Evolutionary conservation across 106 monocot genomes (phyloP), one percentile per base, ranked within the genome.

Genomic region (Acanthochlamys bracteata): DNA sequence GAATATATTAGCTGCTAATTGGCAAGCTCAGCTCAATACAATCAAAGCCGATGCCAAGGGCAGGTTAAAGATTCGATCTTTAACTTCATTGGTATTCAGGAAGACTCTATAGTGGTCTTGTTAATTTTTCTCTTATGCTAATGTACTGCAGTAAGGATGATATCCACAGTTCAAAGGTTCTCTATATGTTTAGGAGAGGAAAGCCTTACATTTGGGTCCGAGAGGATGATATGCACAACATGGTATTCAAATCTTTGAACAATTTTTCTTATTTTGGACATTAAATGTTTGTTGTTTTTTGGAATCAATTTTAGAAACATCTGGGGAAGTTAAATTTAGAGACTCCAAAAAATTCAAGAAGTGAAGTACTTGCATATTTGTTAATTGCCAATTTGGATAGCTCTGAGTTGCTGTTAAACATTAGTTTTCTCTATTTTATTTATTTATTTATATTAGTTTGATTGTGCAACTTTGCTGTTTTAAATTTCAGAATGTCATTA

Each of bases 21-120:
- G 79, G 78, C 76, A 73, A 65, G 81, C 74, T 8, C 71, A 78
- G 22, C 71, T 85, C 45, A 66, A 85, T 54, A 85, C 85, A 12
- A 64, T 76, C 79, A 92, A 87, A 78, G 88, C 79, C 20, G 84
- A 92, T 41, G 70, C 84, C 22, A 79, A 74, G 57, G 92, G 88
- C 33, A 92, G 92, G 92, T 88, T 70, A 13, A 16, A 43, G 23
- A 22, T 24, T 20, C n/a, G n/a, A n/a, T n/a, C n/a, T n/a, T n/a
- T n/a, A n/a, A n/a, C n/a, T n/a, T n/a, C n/a, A n/a, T n/a, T n/a
- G n/a, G n/a, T n/a, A n/a, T n/a, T n/a, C n/a, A n/a, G n/a, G n/a
- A n/a, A n/a, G n/a, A n/a, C n/a, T n/a, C n/a, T n/a, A n/a, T n/a
- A n/a, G n/a, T n/a, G n/a, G n/a, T n/a, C n/a, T n/a, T n/a, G n/a